Base-by-base conservation (phyloP, 257 asterid genomes). In the Jacaranda mimosifolia region DNA sequence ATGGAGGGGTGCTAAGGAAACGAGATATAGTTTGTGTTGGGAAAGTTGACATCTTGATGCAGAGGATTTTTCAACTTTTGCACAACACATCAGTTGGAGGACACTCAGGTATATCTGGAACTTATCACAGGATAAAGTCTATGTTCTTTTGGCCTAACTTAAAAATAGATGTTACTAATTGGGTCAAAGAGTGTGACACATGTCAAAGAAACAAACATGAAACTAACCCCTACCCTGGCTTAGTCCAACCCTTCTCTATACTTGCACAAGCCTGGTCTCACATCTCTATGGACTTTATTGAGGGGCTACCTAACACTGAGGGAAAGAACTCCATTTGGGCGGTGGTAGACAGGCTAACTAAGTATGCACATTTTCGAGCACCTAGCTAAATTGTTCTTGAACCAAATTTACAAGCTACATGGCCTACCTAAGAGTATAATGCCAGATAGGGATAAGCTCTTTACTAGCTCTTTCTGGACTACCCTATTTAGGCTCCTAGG, bases 1-100 rank as follows among this genome's bases (percentile, higher is more conserved):
- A 0, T 0, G 7, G 8, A 5, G 74, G 69, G 0, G 0, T 77
- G 0, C 6, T 58, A 1, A 56, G 38, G 45, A 66, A 40, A 3
- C 15, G 14, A 5, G 52, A 43, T 0, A 77, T n/a, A 6, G 0
- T 77, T 0, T 36, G 5, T 4, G 6, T 71, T 4, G 59, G 68
- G 19, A 3, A 15, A 0, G 3, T 0, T 0, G 10, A 1, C 0
- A 10, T 9, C 0, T 3, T 53, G 11, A 53, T 18, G 12, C 0
- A 36, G 0, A 5, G 10, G 6, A 11, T 77, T 0, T 5, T 77
- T 0, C 3, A 46, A 0, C 15, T 1, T 0, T 4, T 78, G 0
- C 72, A 77, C 51, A 17, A 36, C 2, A n/a, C 73, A 0, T 0
- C 42, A 2, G 1, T 13, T 5, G 46, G 78, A 4, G 69, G 63